Conservation (phyloP, 176 grass and related monocot genomes). For the Sorghum bicolor region DNA sequence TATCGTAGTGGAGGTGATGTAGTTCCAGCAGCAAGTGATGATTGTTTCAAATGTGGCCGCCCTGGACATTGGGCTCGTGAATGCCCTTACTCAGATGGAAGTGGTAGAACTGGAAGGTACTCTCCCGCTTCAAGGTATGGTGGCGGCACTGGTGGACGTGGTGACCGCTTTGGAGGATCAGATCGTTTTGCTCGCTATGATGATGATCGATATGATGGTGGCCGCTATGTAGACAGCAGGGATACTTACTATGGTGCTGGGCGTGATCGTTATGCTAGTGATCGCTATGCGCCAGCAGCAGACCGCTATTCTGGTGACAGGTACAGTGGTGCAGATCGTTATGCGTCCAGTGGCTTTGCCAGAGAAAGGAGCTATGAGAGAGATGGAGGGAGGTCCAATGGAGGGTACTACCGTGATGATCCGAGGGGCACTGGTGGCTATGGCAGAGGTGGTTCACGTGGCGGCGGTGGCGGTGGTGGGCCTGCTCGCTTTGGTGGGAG, state of each 20-base stretch:
- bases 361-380: conserved; percentile 88
- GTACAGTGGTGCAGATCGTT: conserved; percentile 68
- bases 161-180: conserved; percentile 71
- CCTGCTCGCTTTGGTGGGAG: conserved; percentile 54
- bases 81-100: conserved; percentile 65
- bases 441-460: conserved; percentile 56
- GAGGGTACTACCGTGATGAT: conserved; percentile 67
- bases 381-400: conserved; percentile 47
- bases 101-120: conserved; percentile 57
- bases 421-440: conserved; percentile 50
- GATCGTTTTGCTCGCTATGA: conserved; percentile 72
- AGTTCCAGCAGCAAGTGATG: conserved; percentile 44
- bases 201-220: conserved; percentile 82
- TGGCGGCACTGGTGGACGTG: conserved; percentile 46
- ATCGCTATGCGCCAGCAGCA: conserved; percentile 56
- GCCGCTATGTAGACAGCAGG: conserved; percentile 48
- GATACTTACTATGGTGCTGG: conserved; percentile 51
- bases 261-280: conserved; percentile 55
- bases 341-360: conserved; percentile 61
- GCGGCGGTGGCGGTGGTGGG: conserved; percentile 45
- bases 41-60: conserved; percentile 93
- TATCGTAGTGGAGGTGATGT: conserved; percentile 60
- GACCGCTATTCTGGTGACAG: conserved; percentile 86
- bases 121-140: conserved; percentile 69
- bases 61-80: conserved; percentile 97